Evolutionary conservation across 139 green algal species (phyloP).

Genomic region (Haematococcus lacustris): DNA sequence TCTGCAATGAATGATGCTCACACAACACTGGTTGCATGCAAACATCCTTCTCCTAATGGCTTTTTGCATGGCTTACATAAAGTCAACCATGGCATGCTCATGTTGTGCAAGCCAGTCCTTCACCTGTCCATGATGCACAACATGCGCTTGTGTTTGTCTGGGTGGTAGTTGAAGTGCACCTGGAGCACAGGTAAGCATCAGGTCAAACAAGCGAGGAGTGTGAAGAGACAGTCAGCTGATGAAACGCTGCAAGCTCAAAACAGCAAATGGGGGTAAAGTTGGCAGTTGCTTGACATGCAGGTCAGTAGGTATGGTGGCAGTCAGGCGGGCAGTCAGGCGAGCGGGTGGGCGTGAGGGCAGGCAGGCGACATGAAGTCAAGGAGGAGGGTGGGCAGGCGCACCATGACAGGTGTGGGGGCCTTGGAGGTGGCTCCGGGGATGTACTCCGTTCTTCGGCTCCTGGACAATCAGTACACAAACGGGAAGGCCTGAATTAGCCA

Average conservation of each 20-base stretch:
- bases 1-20: background rate
- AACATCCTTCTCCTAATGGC: background rate
- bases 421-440: constrained; percentile 24
- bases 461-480: constrained; percentile 7
- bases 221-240: too few species aligned
- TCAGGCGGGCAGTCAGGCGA: too few species aligned
- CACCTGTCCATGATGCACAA: constrained; percentile 46
- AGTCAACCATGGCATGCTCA: background rate
- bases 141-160: constrained; percentile 50
- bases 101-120: background rate
- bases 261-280: too few species aligned
- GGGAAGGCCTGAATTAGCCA: too few species aligned
- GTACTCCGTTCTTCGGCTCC: constrained; percentile 18
- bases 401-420: constrained; percentile 24
- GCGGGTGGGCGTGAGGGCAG: too few species aligned
- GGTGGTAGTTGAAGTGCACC: constrained; percentile 57
- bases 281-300: too few species aligned
- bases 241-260: too few species aligned
- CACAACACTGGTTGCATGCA: background rate
- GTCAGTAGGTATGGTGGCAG: too few species aligned
- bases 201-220: too few species aligned
- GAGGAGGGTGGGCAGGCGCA: too few species aligned
- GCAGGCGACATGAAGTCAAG: too few species aligned
- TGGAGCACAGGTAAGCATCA: too few species aligned
- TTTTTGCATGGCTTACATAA: background rate